Evolutionary conservation across 140 eudicot genomes (phyloP).

Genomic region (Senecio squalidus): DNA sequence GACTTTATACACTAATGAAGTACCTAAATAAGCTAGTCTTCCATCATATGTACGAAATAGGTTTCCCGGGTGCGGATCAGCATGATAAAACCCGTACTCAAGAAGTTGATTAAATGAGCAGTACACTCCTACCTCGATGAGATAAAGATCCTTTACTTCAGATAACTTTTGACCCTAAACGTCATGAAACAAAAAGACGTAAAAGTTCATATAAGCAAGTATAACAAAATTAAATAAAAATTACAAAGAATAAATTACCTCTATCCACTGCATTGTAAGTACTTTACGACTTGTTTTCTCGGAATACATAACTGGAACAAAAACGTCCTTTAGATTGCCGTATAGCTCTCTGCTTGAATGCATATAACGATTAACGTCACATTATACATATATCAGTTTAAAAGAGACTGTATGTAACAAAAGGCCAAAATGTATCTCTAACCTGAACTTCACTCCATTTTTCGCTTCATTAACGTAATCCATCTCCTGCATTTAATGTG

Average conservation of each 20-base stretch:
- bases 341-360: slow-evolving; percentile 62
- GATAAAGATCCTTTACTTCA: slow-evolving; percentile 86
- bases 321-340: slow-evolving; percentile 75
- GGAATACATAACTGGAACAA: slow-evolving; percentile 76
- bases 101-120: slow-evolving; percentile 91
- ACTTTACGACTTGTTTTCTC: slow-evolving; percentile 76
- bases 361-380: slow-evolving; percentile 8
- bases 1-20: no score
- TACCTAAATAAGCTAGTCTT: slow-evolving; percentile 95
- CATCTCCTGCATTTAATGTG: slow-evolving; percentile 99
- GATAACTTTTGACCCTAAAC: slow-evolving; percentile 80
- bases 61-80: slow-evolving; percentile 99
- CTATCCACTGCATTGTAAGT: slow-evolving; percentile 91
- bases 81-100: slow-evolving; percentile 95
- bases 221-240: no score
- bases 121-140: slow-evolving; percentile 92
- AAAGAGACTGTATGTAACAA: not conserved
- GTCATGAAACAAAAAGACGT: slow-evolving; percentile 23
- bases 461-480: slow-evolving; percentile 87
- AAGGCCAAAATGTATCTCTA: slow-evolving; percentile 12
- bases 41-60: slow-evolving; percentile 86
- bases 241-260: no score
- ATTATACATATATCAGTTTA: slow-evolving; percentile 10
- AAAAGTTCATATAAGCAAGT: no score
- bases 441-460: slow-evolving; percentile 87